Evolutionary conservation across 352 stramenopile genomes (phyloP).

Genomic region (Phytophthora quininea): DNA sequence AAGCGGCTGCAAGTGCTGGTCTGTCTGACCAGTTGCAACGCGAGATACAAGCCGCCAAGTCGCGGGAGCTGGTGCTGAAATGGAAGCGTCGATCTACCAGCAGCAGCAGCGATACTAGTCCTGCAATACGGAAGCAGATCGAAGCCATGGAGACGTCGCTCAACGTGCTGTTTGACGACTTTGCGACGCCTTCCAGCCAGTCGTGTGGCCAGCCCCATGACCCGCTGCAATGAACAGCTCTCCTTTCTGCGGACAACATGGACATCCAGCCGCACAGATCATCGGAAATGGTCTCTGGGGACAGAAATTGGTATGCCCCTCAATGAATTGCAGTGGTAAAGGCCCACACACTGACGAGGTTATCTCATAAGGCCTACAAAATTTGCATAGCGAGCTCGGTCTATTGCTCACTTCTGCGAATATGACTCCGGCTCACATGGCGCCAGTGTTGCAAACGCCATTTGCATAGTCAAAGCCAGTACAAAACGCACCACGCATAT

Average conservation of each 20-base stretch:
- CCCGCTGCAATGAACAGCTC: slow-evolving; percentile 10
- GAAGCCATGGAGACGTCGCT: slow-evolving; percentile 57
- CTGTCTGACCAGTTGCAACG: slow-evolving; percentile 43
- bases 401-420: too few relatives aligned
- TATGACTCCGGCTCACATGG: too few relatives aligned
- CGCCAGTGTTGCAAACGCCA: too few relatives aligned
- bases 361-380: too few relatives aligned
- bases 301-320: neutral
- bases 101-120: neutral
- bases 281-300: neutral
- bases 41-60: slow-evolving; percentile 46
- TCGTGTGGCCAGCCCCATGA: slow-evolving; percentile 61
- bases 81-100: slow-evolving; percentile 26
- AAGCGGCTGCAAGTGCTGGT: slow-evolving; percentile 22
- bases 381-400: too few relatives aligned
- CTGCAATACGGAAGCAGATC: slow-evolving; percentile 6
- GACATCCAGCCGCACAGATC: neutral
- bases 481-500: too few relatives aligned
- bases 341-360: neutral
- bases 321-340: neutral
- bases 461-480: too few relatives aligned
- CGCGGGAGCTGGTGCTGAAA: slow-evolving; percentile 38
- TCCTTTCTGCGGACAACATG: too few relatives aligned
- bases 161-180: slow-evolving; percentile 60
- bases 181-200: slow-evolving; percentile 61